These are phyloP conservation scores for Ascoidea asiatica DNA, from an alignment of 805 yeast species.

Conservation along the genomic window DNA sequence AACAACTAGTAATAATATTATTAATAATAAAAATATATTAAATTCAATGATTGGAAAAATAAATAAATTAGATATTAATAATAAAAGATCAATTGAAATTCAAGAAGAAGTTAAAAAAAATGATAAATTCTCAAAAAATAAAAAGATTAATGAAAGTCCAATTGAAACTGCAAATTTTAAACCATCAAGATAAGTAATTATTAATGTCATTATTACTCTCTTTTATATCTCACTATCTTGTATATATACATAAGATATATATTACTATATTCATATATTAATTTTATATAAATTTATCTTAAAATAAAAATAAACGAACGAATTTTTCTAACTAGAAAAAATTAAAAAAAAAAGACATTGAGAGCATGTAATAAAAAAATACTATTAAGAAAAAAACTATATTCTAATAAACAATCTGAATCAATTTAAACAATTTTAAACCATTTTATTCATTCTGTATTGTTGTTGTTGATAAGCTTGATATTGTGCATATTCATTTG, in stretches of 20 bases:
- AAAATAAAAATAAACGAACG: neutral
- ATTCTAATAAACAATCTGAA: neutral
- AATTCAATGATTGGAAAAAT: slow-evolving; percentile 14
- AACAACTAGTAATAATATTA: slow-evolving; percentile 6
- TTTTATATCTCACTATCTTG: neutral
- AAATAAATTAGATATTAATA: slow-evolving; percentile 16
- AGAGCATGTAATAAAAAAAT: neutral
- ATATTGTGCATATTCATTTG: neutral
- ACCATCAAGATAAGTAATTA: slow-evolving; percentile 17
- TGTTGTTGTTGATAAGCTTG: neutral
- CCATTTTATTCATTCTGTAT: neutral
- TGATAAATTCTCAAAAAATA: neutral
- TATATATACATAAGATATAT: too few relatives aligned
- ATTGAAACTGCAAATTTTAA: slow-evolving; percentile 24
- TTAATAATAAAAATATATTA: neutral
- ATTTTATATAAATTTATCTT: neutral
- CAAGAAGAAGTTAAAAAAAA: slow-evolving; percentile 5
- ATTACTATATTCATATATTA: neutral
- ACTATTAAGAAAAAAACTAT: neutral
- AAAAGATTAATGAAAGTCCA: slow-evolving; percentile 15
- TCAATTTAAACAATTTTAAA: too few relatives aligned
- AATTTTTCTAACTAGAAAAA: neutral
- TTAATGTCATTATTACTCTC: neutral
- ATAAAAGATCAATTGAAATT: slow-evolving; percentile 19
- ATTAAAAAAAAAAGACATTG: too few relatives aligned